Evolutionary conservation across 2,329 filamentous ascomycete species (phyloP), one percentile per base, ranked within the genome.

Genomic region (Orbilia brochopaga): DNA sequence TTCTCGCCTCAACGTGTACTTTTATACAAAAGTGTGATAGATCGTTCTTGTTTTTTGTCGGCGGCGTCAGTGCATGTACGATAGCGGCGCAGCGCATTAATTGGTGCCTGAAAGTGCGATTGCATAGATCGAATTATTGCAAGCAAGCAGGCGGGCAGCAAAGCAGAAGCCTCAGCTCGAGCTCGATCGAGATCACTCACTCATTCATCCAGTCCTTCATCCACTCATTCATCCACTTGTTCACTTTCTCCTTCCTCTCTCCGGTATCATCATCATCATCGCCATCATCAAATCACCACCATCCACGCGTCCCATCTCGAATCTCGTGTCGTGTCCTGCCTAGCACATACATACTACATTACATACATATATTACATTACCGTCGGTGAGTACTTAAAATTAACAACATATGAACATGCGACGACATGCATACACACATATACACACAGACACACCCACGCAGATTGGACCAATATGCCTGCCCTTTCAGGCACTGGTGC

Each of bases 11-110:
- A 32, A 7, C 10, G 32, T 17, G n/a, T 7, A 4, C 10, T 17
- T 35, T 19, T 55, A 55, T 11, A 35, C 24, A 55, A 55, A 55
- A 27, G 13, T 19, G 32, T 35, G 30, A 55, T 37, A 35, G 19
- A 50, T 23, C 21, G 3, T 32, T 8, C 8, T 32, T 3, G 3
- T 32, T 17, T 32, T 6, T 30, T 30, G 21, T 4, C 17, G 5
- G 19, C 21, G 35, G 35, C 21, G 21, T 44, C 30, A 27, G 35
- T 44, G 54, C 32, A 51, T 64, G 63, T 67, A 67, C 63, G 55
- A 67, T 67, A 67, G 63, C 53, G 57, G 59, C 50, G 52, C 27
- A 61, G 51, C n/a, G 32, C 52, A 42, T n/a, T 8, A 21, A 52
- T 52, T 50, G 30, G 15, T 42, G 40, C 17, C 46, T 50, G 51